Percentiles rank a stretch among this genome's conserved stretches.
These are phyloP conservation scores for Fraxinus sp. DNA, from an alignment of 305 asterid species.

Conservation along the genomic window DNA sequence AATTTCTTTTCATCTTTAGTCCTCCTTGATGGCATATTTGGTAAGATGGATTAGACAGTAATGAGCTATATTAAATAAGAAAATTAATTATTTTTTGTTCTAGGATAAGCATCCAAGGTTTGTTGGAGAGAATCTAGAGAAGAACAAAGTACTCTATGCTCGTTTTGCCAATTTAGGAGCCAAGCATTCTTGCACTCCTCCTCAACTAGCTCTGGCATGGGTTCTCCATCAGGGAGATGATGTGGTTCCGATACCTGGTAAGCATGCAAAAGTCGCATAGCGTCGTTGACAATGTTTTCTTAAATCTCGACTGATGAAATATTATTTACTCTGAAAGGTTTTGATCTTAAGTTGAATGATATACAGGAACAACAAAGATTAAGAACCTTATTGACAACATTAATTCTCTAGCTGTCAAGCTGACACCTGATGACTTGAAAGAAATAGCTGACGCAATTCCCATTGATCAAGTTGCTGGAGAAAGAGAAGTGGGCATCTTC, in stretches of 20 bases:
- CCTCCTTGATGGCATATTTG: neutral
- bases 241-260: constrained; percentile 57
- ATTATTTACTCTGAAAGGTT: neutral
- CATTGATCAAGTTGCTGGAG: constrained; percentile 40
- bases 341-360: neutral
- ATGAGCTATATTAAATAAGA: neutral
- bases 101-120: constrained; percentile 47
- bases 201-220: constrained; percentile 62
- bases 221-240: constrained; percentile 52
- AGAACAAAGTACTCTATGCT: constrained; percentile 38
- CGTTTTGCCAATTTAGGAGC: constrained; percentile 39
- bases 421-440: constrained; percentile 41
- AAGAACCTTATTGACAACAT: constrained; percentile 40
- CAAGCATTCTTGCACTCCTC: constrained; percentile 40
- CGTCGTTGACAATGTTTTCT: neutral
- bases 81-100: neutral
- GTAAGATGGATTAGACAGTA: neutral
- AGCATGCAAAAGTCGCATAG: neutral
- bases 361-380: constrained; percentile 47
- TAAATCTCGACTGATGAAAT: neutral
- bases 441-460: constrained; percentile 41
- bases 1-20: neutral
- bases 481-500: constrained; percentile 24
- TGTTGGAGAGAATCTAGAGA: constrained; percentile 42
- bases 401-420: constrained; percentile 40